Evolutionary conservation across 768 basidiomycete genomes (phyloP).

Genomic region (Mycena polygramma): DNA sequence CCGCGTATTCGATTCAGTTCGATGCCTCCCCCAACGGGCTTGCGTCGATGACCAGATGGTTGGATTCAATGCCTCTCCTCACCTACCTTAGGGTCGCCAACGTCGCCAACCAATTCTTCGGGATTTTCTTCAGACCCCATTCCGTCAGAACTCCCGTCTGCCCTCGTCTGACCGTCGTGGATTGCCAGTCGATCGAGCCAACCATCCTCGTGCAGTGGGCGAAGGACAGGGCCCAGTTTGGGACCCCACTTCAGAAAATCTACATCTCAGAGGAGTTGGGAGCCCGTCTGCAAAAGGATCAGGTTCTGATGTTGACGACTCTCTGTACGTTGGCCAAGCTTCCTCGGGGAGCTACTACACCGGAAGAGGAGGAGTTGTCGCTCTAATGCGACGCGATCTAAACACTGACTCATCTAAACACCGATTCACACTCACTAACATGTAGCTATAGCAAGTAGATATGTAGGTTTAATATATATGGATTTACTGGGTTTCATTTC

Average conservation of each 20-base stretch:
- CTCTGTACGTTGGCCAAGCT: conserved; percentile 43
- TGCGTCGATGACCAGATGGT: conserved; percentile 50
- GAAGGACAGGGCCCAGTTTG: conserved; percentile 50
- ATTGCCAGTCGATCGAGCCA: conserved; percentile 56
- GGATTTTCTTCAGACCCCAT: conserved; percentile 58
- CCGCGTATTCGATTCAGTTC: conserved; percentile 62
- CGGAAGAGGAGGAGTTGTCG: conserved; percentile 54
- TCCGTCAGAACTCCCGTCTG: conserved; percentile 49
- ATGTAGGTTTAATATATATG: conserved; percentile 28
- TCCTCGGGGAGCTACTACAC: conserved; percentile 54
- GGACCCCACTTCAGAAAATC: conserved; percentile 63
- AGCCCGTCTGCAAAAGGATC: conserved; percentile 39
- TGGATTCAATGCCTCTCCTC: conserved; percentile 38
- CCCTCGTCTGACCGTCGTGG: conserved; percentile 60
- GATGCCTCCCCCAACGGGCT: conserved; percentile 41
- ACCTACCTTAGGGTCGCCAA: conserved; percentile 53
- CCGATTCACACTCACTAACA: conserved; percentile 23
- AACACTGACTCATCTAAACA: not conserved
- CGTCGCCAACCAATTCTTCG: conserved; percentile 56
- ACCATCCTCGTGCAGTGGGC: conserved; percentile 52
- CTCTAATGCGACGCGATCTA: not conserved
- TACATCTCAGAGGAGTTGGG: conserved; percentile 55
- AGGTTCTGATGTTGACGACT: conserved; percentile 46
- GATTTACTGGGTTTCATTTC: conserved; percentile 1
- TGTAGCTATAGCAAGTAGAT: conserved; percentile 38